Percentiles rank a stretch among this genome's conserved stretches.
Conservation (phyloP, 2,329 filamentous ascomycete genomes). For the Aspergillus eucalypticola region DNA sequence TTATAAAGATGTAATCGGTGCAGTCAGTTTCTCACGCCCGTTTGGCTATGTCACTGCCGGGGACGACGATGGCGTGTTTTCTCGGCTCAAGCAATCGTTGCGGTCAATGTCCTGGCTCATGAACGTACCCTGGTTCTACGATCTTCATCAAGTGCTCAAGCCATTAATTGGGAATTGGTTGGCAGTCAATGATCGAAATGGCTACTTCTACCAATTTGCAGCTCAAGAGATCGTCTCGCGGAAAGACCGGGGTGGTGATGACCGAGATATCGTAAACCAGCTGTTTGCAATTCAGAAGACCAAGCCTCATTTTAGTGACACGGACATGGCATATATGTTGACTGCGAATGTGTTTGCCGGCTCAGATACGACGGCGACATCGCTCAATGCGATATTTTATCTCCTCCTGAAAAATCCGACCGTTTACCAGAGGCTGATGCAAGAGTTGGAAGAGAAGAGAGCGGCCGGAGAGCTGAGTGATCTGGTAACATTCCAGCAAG, state of each 20-base stretch:
- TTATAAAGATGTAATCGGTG: slow-evolving; percentile 1
- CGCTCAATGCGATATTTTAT: background rate
- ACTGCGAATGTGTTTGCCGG: background rate
- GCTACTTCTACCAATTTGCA: background rate
- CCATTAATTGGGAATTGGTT: background rate
- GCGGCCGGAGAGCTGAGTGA: background rate
- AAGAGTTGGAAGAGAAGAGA: background rate
- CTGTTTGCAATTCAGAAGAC: background rate
- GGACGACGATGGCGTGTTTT: background rate
- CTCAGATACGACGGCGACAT: background rate
- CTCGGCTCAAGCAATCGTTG: background rate
- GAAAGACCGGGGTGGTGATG: background rate
- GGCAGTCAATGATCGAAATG: slow-evolving; percentile 3
- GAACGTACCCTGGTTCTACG: background rate
- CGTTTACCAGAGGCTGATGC: background rate
- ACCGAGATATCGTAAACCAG: background rate
- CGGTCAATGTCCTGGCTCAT: background rate
- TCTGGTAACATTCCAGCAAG: background rate
- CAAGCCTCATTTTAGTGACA: background rate
- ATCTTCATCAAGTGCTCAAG: background rate
- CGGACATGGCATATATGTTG: slow-evolving; percentile 1
- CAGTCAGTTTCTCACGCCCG: slow-evolving; percentile 3
- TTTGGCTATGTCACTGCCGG: background rate
- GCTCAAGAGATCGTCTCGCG: background rate
- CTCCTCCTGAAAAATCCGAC: background rate